Evolutionary conservation across 805 yeast genomes (phyloP).

Genomic region (Ogataea corticis): DNA sequence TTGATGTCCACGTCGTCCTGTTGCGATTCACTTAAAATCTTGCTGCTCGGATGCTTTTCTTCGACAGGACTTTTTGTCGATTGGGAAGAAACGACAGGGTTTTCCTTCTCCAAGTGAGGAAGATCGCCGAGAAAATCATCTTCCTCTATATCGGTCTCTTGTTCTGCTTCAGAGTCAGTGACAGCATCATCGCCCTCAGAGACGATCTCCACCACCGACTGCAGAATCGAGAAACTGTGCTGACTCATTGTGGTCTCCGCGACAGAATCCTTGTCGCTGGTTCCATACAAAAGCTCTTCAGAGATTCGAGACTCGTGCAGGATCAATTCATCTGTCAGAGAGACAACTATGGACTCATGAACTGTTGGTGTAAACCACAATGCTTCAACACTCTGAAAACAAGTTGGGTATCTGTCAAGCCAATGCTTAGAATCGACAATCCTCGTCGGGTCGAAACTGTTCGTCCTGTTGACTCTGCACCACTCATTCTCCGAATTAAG

Average conservation of each 20-base stretch:
- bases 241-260: not conserved
- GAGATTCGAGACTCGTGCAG: slow-evolving; percentile 9
- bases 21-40: not conserved
- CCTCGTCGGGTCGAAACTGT: slow-evolving; percentile 11
- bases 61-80: not conserved
- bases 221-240: slow-evolving; percentile 7
- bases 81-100: slow-evolving; percentile 1
- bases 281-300: slow-evolving; percentile 16
- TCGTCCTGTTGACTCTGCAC: slow-evolving; percentile 12
- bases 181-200: slow-evolving; percentile 12
- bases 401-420: slow-evolving; percentile 30
- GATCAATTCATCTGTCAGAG: slow-evolving; percentile 6
- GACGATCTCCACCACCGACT: slow-evolving; percentile 13
- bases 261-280: not conserved
- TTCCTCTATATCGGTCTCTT: slow-evolving; percentile 23
- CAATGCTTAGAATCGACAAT: slow-evolving; percentile 27
- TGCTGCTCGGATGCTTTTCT: not conserved
- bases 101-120: slow-evolving; percentile 21
- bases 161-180: slow-evolving; percentile 8
- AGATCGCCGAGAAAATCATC: slow-evolving; percentile 27
- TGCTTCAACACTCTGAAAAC: slow-evolving; percentile 32
- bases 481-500: slow-evolving; percentile 26
- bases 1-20: slow-evolving; percentile 13
- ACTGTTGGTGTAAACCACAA: slow-evolving; percentile 14
- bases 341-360: slow-evolving; percentile 5